phyloP scores from a whole-genome alignment of 306 rosid genomes.

The Aeschynomene evenia region DNA sequence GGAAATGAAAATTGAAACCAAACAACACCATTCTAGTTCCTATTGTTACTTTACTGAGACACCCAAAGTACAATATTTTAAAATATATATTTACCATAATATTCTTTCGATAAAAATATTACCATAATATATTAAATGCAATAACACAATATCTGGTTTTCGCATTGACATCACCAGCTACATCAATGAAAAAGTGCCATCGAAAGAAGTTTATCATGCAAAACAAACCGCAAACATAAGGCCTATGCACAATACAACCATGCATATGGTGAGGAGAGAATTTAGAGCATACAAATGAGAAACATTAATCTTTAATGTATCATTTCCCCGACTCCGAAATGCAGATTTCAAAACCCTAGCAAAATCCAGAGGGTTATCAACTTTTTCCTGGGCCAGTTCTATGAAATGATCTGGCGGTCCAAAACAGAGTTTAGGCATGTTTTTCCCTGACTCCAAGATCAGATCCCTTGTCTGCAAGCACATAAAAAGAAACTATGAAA shows the following conservation, averaged over 20 bases:
- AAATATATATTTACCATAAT: not conserved
- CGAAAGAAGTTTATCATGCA: conserved; percentile 15
- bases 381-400: conserved; percentile 68
- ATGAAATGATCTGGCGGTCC: conserved; percentile 55
- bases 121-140: not conserved
- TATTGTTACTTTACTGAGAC: not conserved
- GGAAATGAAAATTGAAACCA: no score
- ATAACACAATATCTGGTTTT: not conserved
- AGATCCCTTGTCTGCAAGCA: conserved; percentile 64
- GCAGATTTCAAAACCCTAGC: conserved; percentile 69
- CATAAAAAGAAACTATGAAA: conserved; percentile 37
- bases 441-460: conserved; percentile 53
- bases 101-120: not conserved
- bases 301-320: conserved; percentile 56
- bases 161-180: conserved; percentile 2
- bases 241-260: not conserved
- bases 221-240: not conserved
- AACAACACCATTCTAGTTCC: no score
- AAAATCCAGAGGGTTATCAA: conserved; percentile 76
- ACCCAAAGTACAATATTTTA: not conserved
- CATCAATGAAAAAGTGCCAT: not conserved
- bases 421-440: conserved; percentile 47
- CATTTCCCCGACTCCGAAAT: conserved; percentile 56
- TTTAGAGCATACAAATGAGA: conserved; percentile 73
- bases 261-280: conserved; percentile 17